These are phyloP conservation scores for Hemisphaericaspora xylofermentans DNA, from an alignment of 1,139 yeast genomes.

Conservation along the genomic window DNA sequence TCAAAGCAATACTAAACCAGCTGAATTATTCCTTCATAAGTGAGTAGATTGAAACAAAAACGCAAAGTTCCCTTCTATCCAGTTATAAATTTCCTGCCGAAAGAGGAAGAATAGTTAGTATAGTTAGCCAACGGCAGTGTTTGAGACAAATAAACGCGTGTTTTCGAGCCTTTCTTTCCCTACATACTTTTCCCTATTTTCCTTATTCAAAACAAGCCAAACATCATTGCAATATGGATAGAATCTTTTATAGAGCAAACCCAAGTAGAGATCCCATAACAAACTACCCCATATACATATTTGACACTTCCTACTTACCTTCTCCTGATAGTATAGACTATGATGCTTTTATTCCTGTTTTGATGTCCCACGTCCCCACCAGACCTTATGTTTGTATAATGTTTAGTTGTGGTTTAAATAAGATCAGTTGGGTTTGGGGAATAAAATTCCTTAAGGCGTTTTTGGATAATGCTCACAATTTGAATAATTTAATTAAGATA, in stretches of 20 bases:
- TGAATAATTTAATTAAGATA: slow-evolving; percentile 51
- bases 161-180: not conserved
- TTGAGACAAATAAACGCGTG: not conserved
- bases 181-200: not conserved
- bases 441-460: slow-evolving; percentile 70
- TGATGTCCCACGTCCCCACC: slow-evolving; percentile 47
- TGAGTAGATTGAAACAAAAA: too few species aligned
- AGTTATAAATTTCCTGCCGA: too few species aligned
- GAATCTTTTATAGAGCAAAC: slow-evolving; percentile 59
- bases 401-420: slow-evolving; percentile 77
- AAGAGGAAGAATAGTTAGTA: too few species aligned
- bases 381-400: slow-evolving; percentile 64
- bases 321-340: slow-evolving; percentile 47
- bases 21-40: too few species aligned
- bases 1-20: too few species aligned
- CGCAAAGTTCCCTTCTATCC: too few species aligned
- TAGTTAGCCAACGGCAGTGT: too few species aligned
- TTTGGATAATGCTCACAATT: slow-evolving; percentile 51
- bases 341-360: slow-evolving; percentile 41
- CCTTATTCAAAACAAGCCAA: not conserved
- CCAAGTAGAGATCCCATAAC: slow-evolving; percentile 60
- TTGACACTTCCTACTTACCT: slow-evolving; percentile 77
- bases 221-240: slow-evolving; percentile 30
- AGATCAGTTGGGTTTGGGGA: slow-evolving; percentile 74
- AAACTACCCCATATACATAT: slow-evolving; percentile 63